Evolutionary conservation across 495 filamentous ascomycete genomes (phyloP).

Genomic region (Tuber indicum): DNA sequence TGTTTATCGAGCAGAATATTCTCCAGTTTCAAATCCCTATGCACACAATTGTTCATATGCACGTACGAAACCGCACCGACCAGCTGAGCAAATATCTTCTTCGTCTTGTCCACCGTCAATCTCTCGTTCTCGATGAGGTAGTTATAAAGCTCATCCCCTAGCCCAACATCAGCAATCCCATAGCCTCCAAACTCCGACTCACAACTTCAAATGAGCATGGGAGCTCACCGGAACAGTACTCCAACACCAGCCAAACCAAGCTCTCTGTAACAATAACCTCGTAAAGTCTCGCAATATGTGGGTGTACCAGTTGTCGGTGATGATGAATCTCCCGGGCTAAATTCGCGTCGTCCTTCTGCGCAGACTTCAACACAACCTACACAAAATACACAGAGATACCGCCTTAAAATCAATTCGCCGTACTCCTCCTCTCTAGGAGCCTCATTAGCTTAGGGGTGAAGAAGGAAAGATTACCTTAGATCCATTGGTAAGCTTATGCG

Average conservation of each 20-base stretch:
- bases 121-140: constrained; percentile 82
- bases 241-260: constrained; percentile 90
- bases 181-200: constrained; percentile 5
- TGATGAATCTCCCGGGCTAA: constrained; percentile 96
- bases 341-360: constrained; percentile 90
- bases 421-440: constrained; percentile 14
- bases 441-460: constrained; percentile 10
- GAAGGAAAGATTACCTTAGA: constrained; percentile 65
- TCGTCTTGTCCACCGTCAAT: constrained; percentile 78
- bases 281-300: constrained; percentile 93
- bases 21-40: constrained; percentile 93
- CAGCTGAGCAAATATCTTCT: constrained; percentile 91
- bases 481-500: constrained; percentile 96
- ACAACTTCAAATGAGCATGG: constrained; percentile 8
- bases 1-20: constrained; percentile 96
- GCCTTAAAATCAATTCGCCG: background rate
- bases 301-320: constrained; percentile 94
- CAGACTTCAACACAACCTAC: constrained; percentile 94
- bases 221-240: constrained; percentile 85
- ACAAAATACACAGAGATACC: constrained; percentile 12
- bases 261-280: constrained; percentile 95
- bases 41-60: constrained; percentile 89
- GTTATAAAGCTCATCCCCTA: constrained; percentile 95
- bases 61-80: constrained; percentile 95
- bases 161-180: constrained; percentile 6